A percentile compares a stretch with the other conserved stretches of the same genome.
Conservation (phyloP, 1,284 basidiomycete genomes). For the Pholiota adiposa region DNA sequence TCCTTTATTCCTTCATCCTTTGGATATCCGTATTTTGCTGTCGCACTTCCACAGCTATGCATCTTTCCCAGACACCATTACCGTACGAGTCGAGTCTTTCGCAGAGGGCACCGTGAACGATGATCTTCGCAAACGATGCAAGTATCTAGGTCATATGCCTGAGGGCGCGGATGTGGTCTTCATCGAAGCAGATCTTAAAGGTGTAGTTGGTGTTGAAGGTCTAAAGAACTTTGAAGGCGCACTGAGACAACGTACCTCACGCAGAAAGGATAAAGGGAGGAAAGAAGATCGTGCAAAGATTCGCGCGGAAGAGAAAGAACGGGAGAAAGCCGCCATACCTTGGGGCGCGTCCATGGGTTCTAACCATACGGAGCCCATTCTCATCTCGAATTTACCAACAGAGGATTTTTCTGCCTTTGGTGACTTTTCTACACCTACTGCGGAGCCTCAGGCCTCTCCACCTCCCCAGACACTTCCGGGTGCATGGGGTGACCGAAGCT, state of each 20-base stretch:
- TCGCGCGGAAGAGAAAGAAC: conserved; percentile 81
- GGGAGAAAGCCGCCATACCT: conserved; percentile 45
- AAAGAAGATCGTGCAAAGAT: conserved; percentile 84
- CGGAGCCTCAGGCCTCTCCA: conserved; percentile 23
- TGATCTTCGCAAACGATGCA: conserved; percentile 91
- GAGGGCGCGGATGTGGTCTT: conserved; percentile 94
- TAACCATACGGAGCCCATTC: conserved; percentile 7
- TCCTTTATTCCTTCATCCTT: conserved; percentile 91
- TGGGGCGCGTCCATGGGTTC: conserved; percentile 10
- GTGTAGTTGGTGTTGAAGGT: conserved; percentile 74
- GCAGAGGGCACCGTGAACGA: conserved; percentile 86
- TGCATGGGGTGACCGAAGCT: conserved; percentile 79
- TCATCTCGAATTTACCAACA: conserved; percentile 27
- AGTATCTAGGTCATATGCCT: conserved; percentile 93
- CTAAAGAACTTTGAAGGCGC: conserved; percentile 82
- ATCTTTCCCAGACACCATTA: conserved; percentile 84
- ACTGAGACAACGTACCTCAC: conserved; percentile 74
- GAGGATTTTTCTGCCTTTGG: conserved; percentile 34
- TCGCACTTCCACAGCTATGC: conserved; percentile 84
- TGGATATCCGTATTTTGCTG: conserved; percentile 93
- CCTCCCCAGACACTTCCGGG: conserved; percentile 42
- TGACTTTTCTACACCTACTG: conserved; percentile 9
- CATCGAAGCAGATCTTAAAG: conserved; percentile 84
- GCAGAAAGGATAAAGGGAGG: conserved; percentile 76
- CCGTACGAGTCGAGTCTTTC: conserved; percentile 78